Evolutionary conservation across 2,329 filamentous ascomycete genomes (phyloP).

Genomic region (Aspergillus sergii): DNA sequence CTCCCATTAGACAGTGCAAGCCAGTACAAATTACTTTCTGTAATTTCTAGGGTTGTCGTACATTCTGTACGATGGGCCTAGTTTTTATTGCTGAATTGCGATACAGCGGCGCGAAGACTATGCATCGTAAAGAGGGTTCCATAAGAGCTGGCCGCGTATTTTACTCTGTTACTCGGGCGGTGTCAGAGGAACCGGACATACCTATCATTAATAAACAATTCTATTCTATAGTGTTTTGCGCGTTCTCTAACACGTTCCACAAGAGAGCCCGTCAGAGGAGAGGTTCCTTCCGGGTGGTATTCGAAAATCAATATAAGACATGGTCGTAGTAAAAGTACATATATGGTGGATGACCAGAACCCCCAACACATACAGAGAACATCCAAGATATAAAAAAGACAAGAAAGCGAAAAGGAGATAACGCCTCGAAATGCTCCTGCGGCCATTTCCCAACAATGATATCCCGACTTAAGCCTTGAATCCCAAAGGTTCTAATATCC

Average conservation of each 20-base stretch:
- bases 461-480: constrained; percentile 32
- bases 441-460: constrained; percentile 24
- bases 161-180: constrained; percentile 71
- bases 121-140: constrained; percentile 55
- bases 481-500: constrained; percentile 64
- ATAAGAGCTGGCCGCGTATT: constrained; percentile 75
- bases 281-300: constrained; percentile 24
- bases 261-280: background rate
- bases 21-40: constrained; percentile 57
- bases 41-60: constrained; percentile 54
- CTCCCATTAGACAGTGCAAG: constrained; percentile 86
- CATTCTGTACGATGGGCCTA: constrained; percentile 69
- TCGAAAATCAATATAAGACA: constrained; percentile 26
- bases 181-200: constrained; percentile 82
- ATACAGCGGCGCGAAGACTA: constrained; percentile 63
- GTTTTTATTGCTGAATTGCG: constrained; percentile 67
- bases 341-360: constrained; percentile 26
- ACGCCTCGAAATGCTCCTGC: constrained; percentile 43
- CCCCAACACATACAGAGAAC: constrained; percentile 25
- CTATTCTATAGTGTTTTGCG: constrained; percentile 12
- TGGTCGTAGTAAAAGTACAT: constrained; percentile 38
- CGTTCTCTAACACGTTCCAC: background rate
- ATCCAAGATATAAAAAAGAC: constrained; percentile 22
- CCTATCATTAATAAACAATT: constrained; percentile 16
- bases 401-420: constrained; percentile 26